These are phyloP conservation scores for Penstemon newberryi DNA, from an alignment of 257 asterid genomes.

Conservation along the genomic window DNA sequence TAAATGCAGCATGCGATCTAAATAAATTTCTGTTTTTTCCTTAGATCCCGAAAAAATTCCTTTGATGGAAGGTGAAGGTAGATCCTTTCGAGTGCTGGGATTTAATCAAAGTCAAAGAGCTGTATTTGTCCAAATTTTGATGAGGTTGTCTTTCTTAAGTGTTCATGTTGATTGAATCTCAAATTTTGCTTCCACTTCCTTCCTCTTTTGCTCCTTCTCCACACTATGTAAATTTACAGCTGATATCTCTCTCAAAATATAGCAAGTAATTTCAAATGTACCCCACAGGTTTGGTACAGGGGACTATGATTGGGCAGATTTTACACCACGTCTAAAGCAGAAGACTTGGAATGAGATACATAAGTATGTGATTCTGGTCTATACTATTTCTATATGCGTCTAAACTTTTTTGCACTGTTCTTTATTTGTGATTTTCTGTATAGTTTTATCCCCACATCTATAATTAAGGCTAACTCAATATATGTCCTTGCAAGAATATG, in stretches of 20 bases:
- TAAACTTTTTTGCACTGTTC: neutral
- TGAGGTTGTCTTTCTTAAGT: slow-evolving; percentile 59
- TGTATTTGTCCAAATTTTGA: slow-evolving; percentile 77
- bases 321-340: slow-evolving; percentile 83
- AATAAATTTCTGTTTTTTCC: slow-evolving; percentile 31
- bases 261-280: slow-evolving; percentile 24
- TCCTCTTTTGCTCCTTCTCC: slow-evolving; percentile 20
- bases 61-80: slow-evolving; percentile 97
- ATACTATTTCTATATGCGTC: neutral
- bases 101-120: slow-evolving; percentile 92
- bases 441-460: neutral
- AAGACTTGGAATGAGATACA: slow-evolving; percentile 72
- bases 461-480: neutral
- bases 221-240: slow-evolving; percentile 22
- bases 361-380: slow-evolving; percentile 54
- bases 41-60: slow-evolving; percentile 76
- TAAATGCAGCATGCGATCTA: slow-evolving; percentile 18
- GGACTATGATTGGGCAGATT: slow-evolving; percentile 82
- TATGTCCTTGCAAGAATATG: neutral
- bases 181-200: slow-evolving; percentile 5
- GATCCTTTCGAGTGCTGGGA: slow-evolving; percentile 79
- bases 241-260: slow-evolving; percentile 24
- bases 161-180: slow-evolving; percentile 6
- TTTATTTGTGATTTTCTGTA: neutral
- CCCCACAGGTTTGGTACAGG: slow-evolving; percentile 75